Base-by-base conservation (phyloP, 306 rosid species). In the Arachis stenosperma region DNA sequence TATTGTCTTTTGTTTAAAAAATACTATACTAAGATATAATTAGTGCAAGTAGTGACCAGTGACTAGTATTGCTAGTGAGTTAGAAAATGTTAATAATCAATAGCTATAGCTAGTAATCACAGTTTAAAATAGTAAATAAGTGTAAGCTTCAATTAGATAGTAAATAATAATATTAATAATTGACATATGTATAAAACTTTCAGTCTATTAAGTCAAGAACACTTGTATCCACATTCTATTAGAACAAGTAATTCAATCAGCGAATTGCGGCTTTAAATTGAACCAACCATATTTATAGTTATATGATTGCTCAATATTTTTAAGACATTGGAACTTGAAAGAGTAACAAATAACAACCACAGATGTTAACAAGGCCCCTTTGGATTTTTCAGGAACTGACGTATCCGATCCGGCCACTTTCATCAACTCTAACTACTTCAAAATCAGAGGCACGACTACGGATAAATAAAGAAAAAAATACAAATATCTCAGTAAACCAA, bases 361-460 rank as follows among this genome's bases (percentile, higher is more conserved):
- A 78, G 88, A 81, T 79, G 68, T 75, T 70, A 84, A 68, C 47
- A 62, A 65, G 43, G 75, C 84, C 40, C 88, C 88, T 71, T 84
- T 0, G 88, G 88, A 62, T 84, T 84, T 75, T 84, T 85, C 54
- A 81, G 56, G 75, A 84, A 81, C 75, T 71, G 85, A 53, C 50
- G 13, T 65, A 84, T 75, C 51, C 27, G 27, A 22, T 22, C 27
- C 8, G 77, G 15, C 86, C 88, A 67, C 79, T 78, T 78, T 78
- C 84, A 72, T 84, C 88, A 61, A 84, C 86, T 74, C 81, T 84
- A 48, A 78, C 77, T 62, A 84, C 14, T 42, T 85, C 88, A 78
- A 81, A 81, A 71, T 84, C 85, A 36, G 88, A 72, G 58, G 88
- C 88, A 2, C 84, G 88, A 67, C 88, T 84, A 47, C 66, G 12